Evolutionary conservation across 2,329 filamentous ascomycete species (phyloP).

Genomic region (Teratosphaeriaceae sp.): DNA sequence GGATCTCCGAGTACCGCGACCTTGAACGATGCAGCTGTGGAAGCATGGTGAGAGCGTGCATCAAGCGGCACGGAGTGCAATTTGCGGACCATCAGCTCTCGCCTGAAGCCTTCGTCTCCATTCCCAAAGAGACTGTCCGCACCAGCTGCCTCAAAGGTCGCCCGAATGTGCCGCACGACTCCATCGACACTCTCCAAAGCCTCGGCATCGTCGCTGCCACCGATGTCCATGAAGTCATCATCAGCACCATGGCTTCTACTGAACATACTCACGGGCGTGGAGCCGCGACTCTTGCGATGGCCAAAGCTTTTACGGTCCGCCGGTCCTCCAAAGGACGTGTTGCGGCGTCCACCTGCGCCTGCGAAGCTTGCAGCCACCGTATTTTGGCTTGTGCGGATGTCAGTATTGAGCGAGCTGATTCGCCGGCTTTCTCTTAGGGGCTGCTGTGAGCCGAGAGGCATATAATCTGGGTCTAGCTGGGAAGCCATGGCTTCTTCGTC

Average conservation of each 20-base stretch:
- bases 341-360: slow-evolving; percentile 54
- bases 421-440: slow-evolving; percentile 59
- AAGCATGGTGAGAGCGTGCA: neutral
- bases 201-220: slow-evolving; percentile 20
- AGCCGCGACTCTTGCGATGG: slow-evolving; percentile 45
- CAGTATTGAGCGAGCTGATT: slow-evolving; percentile 77
- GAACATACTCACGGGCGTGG: slow-evolving; percentile 44
- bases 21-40: neutral
- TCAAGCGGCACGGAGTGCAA: slow-evolving; percentile 20
- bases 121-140: slow-evolving; percentile 26
- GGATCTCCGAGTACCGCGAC: slow-evolving; percentile 8
- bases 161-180: slow-evolving; percentile 23
- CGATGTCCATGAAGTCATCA: slow-evolving; percentile 32
- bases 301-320: slow-evolving; percentile 57
- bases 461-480: slow-evolving; percentile 44
- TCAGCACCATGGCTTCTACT: slow-evolving; percentile 27
- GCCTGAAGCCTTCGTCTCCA: slow-evolving; percentile 26
- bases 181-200: slow-evolving; percentile 21
- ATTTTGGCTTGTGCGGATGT: slow-evolving; percentile 35
- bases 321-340: slow-evolving; percentile 63
- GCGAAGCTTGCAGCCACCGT: slow-evolving; percentile 39
- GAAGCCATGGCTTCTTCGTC: slow-evolving; percentile 44
- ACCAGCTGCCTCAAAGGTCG: slow-evolving; percentile 24
- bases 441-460: slow-evolving; percentile 39
- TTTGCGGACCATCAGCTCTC: slow-evolving; percentile 29